These are phyloP conservation scores for Globisporangium rhizosaccharum DNA, from an alignment of 352 stramenopile genomes.

Conservation along the genomic window DNA sequence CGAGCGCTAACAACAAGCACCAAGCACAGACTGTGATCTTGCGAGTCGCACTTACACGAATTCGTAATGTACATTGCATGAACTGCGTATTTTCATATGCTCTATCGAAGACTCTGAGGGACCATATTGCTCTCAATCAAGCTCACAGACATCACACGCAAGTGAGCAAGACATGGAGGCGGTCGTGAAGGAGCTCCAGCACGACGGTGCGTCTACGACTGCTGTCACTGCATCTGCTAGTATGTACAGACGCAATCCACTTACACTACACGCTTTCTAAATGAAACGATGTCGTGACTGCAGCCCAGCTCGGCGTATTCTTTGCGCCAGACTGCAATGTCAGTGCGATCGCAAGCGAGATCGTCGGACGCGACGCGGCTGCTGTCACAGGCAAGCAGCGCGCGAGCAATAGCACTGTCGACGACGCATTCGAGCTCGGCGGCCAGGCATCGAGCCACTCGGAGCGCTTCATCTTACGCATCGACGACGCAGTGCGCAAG, in stretches of 20 bases:
- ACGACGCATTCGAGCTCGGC: slow-evolving; percentile 9
- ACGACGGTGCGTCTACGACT: slow-evolving; percentile 42
- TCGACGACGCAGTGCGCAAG: slow-evolving; percentile 55
- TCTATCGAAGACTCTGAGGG: background rate
- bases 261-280: background rate
- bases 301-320: slow-evolving; percentile 75
- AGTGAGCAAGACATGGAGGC: slow-evolving; percentile 18
- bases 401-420: slow-evolving; percentile 5
- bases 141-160: background rate
- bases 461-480: slow-evolving; percentile 67
- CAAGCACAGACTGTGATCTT: too few species aligned
- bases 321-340: slow-evolving; percentile 67
- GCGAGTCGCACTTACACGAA: too few species aligned
- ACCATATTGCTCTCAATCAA: background rate
- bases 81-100: background rate
- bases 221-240: background rate
- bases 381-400: slow-evolving; percentile 21
- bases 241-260: slow-evolving; percentile 2
- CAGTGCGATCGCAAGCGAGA: slow-evolving; percentile 67
- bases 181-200: slow-evolving; percentile 64
- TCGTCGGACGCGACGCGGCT: slow-evolving; percentile 64
- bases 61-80: too few species aligned
- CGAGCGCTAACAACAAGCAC: too few species aligned
- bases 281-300: background rate
- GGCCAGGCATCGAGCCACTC: slow-evolving; percentile 38